Base-by-base conservation (phyloP, 306 rosid genomes). In the Arachis hypogaea region DNA sequence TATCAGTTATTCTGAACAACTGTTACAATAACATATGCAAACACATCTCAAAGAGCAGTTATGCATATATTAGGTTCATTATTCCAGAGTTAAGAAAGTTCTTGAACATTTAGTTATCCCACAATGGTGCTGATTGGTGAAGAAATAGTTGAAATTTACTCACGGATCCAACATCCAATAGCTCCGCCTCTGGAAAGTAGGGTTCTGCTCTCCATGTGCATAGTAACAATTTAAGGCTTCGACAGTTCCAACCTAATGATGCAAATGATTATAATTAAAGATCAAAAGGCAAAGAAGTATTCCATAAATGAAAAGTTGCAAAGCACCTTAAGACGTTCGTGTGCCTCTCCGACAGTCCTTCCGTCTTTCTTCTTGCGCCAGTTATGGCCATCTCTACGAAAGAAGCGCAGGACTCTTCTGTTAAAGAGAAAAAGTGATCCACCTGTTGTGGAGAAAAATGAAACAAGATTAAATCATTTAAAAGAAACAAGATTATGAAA, bases 341-440 rank as follows among this genome's bases (percentile, higher is more conserved):
- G 99, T 55, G 98, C 99, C 86, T 95, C 99, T 51, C 97, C 96
- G 56, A 95, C 99, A 56, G 99, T 85, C 83, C 93, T 86, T 81
- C 98, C 98, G 70, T 95, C 97, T 80, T 74, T 95, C 91, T 95
- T 95, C 80, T 95, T 95, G 45, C 99, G 87, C 99, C 99, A 95
- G 55, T 49, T 78, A 81, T 92, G 99, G 42, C 99, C 99, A 68
- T 95, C 99, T 81, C n/a, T 90, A 18, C 99, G 97, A 77, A 95
- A 95, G 85, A 92, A 95, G 73, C 99, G 93, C 79, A 95, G 82
- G 69, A 95, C 86, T 82, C 98, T 87, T 86, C 78, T 92, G 92
- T 95, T 95, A 77, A 86, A 92, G 62, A 95, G 92, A 79, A 88
- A 95, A 82, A 95, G 81, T 59, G 97, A 90, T 57, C 99, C 99